These are phyloP conservation scores for Endocarpon pusillum DNA, from an alignment of 495 filamentous ascomycete species.

Conservation along the genomic window DNA sequence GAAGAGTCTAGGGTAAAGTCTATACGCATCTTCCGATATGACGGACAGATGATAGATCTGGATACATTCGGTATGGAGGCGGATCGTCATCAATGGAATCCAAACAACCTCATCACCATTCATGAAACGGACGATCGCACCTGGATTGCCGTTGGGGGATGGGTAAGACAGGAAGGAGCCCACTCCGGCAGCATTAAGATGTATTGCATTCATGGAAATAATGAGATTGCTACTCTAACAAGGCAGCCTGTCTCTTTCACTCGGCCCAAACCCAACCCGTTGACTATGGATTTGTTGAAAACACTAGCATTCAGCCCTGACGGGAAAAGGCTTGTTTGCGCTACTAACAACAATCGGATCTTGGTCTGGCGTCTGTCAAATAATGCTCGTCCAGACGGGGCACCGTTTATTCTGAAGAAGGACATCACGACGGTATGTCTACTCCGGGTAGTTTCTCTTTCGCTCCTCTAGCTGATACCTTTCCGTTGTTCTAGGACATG, in stretches of 20 bases:
- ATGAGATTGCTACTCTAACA: neutral
- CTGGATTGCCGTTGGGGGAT: neutral
- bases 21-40: too few species aligned
- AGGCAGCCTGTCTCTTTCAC: neutral
- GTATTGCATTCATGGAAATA: neutral
- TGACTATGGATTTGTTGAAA: neutral
- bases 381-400: too few species aligned
- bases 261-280: neutral
- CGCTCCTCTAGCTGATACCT: neutral
- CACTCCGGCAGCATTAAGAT: neutral
- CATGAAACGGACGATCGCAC: neutral
- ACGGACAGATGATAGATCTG: too few species aligned
- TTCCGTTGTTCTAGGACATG: slow-evolving; percentile 5
- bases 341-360: neutral
- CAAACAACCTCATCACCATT: too few species aligned
- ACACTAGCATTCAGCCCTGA: neutral
- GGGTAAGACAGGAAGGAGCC: neutral
- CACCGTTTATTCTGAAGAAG: slow-evolving; percentile 2
- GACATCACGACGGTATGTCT: slow-evolving; percentile 4
- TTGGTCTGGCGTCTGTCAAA: neutral
- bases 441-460: neutral
- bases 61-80: too few species aligned
- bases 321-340: neutral
- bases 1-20: too few species aligned
- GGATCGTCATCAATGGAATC: too few species aligned